A percentile compares a stretch with the other conserved stretches of the same genome.
These are phyloP conservation scores for Fusarium coffeatum DNA, from an alignment of 2,329 filamentous ascomycete genomes.

Conservation along the genomic window DNA sequence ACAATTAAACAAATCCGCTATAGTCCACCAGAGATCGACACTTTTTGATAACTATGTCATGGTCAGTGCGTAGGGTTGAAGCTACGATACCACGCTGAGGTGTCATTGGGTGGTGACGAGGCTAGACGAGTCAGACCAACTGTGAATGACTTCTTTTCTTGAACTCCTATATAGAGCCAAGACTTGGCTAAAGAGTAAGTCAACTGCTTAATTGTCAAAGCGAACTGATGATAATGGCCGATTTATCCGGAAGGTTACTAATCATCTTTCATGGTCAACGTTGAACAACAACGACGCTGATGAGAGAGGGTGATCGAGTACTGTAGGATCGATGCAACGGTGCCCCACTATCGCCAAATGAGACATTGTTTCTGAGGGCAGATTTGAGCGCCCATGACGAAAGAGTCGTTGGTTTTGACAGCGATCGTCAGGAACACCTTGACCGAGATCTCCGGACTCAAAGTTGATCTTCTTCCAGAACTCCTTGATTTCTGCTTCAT, in stretches of 20 bases:
- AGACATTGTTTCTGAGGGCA: slow-evolving; percentile 5
- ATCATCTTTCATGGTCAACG: not conserved
- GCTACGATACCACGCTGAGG: slow-evolving; percentile 7
- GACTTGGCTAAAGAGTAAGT: not conserved
- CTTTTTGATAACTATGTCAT: not conserved
- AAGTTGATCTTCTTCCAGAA: not conserved
- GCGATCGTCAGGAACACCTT: not conserved
- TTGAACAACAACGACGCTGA: not conserved
- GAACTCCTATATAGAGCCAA: not conserved
- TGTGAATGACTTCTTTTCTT: not conserved
- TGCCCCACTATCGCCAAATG: slow-evolving; percentile 10
- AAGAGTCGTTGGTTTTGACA: not conserved
- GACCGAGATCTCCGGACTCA: not conserved
- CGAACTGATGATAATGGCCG: not conserved
- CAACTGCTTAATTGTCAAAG: not conserved
- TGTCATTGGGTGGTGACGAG: not conserved
- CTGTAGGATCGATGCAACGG: slow-evolving; percentile 8
- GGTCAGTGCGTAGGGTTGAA: not conserved
- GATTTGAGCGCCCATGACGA: slow-evolving; percentile 13
- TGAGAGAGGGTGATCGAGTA: too few species aligned
- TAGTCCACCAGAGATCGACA: slow-evolving; percentile 8
- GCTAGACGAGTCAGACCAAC: not conserved
- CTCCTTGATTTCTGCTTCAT: not conserved
- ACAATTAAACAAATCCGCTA: slow-evolving; percentile 6
- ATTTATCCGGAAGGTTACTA: not conserved